These are phyloP conservation scores for Cutaneotrichosporon mucoides DNA, from an alignment of 1,284 basidiomycete genomes.

Conservation along the genomic window DNA sequence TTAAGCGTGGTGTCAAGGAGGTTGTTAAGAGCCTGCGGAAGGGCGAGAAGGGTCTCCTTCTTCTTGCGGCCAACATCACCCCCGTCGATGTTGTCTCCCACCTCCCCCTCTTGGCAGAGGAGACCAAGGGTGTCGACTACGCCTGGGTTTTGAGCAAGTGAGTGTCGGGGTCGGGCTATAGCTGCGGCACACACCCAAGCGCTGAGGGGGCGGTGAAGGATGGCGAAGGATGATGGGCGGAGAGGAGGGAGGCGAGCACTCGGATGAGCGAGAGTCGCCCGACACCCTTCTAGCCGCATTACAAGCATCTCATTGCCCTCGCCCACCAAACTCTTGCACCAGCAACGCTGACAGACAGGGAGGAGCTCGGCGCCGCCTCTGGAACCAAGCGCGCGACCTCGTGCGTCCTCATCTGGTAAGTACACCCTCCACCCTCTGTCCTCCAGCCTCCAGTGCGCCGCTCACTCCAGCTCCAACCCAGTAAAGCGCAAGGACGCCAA, in stretches of 20 bases:
- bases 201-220: no score
- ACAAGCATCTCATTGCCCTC: no score
- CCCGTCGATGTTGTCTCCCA: slow-evolving; percentile 98
- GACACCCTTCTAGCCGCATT: no score
- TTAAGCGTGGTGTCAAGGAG: slow-evolving; percentile 94
- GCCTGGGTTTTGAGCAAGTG: slow-evolving; percentile 55
- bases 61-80: slow-evolving; percentile 95
- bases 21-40: slow-evolving; percentile 93
- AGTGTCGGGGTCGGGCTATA: slow-evolving; percentile 8
- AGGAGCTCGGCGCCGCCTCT: slow-evolving; percentile 91
- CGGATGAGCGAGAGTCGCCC: no score
- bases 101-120: slow-evolving; percentile 90
- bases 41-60: slow-evolving; percentile 87
- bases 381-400: slow-evolving; percentile 97
- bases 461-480: slow-evolving; percentile 34
- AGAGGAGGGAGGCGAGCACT: no score
- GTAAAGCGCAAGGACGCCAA: slow-evolving; percentile 51
- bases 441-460: background rate
- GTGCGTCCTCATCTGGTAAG: slow-evolving; percentile 77
- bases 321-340: no score
- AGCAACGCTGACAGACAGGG: slow-evolving; percentile 54
- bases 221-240: no score
- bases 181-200: no score
- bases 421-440: slow-evolving; percentile 21
- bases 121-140: slow-evolving; percentile 82